A percentile compares a stretch with the other conserved stretches of the same genome.
phyloP scores from a whole-genome alignment of 495 filamentous ascomycete genomes.

The Trichocladium uniseriatum region DNA sequence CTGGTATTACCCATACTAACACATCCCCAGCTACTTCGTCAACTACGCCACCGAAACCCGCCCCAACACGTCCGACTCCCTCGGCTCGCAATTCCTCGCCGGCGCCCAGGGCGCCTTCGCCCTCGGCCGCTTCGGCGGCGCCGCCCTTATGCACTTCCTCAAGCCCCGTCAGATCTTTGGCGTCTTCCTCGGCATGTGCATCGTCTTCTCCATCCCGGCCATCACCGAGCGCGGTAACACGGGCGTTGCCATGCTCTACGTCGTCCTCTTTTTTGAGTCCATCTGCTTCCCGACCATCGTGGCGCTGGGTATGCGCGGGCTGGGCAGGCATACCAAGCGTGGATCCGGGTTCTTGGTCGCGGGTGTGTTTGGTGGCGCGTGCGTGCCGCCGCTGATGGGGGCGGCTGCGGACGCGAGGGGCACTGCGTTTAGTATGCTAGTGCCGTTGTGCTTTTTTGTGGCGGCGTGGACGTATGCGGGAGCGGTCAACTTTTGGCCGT shows the following conservation, averaged over 20 bases:
- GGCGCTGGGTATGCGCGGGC: too few relatives aligned
- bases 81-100: slow-evolving; percentile 47
- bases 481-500: slow-evolving; percentile 50
- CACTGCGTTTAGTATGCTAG: slow-evolving; percentile 34
- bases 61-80: slow-evolving; percentile 11
- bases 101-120: slow-evolving; percentile 60
- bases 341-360: slow-evolving; percentile 58
- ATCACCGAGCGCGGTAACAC: slow-evolving; percentile 44
- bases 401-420: slow-evolving; percentile 40
- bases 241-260: slow-evolving; percentile 49
- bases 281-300: too few relatives aligned
- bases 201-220: slow-evolving; percentile 50
- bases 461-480: slow-evolving; percentile 32
- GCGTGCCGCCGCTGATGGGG: slow-evolving; percentile 55
- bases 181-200: slow-evolving; percentile 38
- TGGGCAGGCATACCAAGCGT: slow-evolving; percentile 65
- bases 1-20: too few relatives aligned
- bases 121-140: slow-evolving; percentile 53
- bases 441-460: slow-evolving; percentile 34
- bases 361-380: slow-evolving; percentile 54
- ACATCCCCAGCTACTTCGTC: slow-evolving; percentile 41
- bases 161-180: slow-evolving; percentile 46
- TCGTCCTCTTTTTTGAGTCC: slow-evolving; percentile 65
- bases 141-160: slow-evolving; percentile 38
- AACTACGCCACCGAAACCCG: slow-evolving; percentile 29